These are phyloP conservation scores for Podila horticola DNA, from an alignment of 192 early-diverging fungal species.

Conservation along the genomic window DNA sequence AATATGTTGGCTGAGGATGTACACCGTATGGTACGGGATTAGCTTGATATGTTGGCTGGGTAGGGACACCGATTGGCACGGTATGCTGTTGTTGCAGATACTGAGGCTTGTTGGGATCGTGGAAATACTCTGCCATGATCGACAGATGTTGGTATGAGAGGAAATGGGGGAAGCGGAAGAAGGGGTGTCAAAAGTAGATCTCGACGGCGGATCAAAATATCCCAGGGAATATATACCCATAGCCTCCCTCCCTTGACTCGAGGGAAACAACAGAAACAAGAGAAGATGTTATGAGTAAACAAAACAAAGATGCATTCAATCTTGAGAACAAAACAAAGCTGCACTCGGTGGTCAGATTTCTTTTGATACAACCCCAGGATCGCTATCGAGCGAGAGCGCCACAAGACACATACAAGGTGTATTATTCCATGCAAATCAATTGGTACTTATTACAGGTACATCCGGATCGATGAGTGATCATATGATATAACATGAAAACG, in stretches of 20 bases:
- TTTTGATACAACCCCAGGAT: constrained; percentile 1
- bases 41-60: too few species aligned
- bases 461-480: too few species aligned
- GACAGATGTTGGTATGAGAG: constrained; percentile 7
- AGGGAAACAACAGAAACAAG: not conserved
- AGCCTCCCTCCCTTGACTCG: not conserved
- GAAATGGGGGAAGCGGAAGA: not conserved
- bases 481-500: too few species aligned
- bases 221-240: constrained; percentile 1
- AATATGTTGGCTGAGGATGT: too few species aligned
- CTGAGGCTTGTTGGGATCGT: not conserved
- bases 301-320: constrained; percentile 1
- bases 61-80: too few species aligned
- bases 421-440: not conserved
- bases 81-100: constrained; percentile 1
- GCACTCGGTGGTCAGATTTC: constrained; percentile 1
- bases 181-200: constrained; percentile 11
- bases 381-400: constrained; percentile 5
- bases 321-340: not conserved
- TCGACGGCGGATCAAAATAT: constrained; percentile 11
- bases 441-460: too few species aligned
- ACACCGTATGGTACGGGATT: too few species aligned
- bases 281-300: not conserved
- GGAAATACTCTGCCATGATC: constrained; percentile 6
- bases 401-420: not conserved